phyloP scores from a whole-genome alignment of 768 basidiomycete genomes.

The Sistotremastrum niveocremeum region DNA sequence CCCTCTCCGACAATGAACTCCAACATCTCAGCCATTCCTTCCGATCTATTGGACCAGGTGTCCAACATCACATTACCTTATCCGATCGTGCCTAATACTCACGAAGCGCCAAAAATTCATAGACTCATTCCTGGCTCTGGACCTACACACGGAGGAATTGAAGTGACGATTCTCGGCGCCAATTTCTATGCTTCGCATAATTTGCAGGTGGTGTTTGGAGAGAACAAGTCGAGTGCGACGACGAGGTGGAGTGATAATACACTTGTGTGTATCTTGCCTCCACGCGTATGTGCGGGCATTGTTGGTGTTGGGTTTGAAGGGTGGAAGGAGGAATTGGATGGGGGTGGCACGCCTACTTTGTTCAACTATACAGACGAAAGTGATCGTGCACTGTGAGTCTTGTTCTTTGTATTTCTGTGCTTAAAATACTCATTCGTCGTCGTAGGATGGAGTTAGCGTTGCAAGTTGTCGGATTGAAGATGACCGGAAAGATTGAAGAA shows the following conservation, averaged over 20 bases:
- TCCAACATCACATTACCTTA: not conserved
- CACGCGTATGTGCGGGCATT: conserved; percentile 64
- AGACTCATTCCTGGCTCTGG: conserved; percentile 75
- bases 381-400: conserved; percentile 71
- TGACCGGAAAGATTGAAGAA: conserved; percentile 91
- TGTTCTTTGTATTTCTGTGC: conserved; percentile 2
- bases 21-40: conserved; percentile 1
- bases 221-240: conserved; percentile 65
- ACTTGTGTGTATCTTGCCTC: conserved; percentile 82
- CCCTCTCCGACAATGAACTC: not conserved
- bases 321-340: conserved; percentile 45
- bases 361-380: conserved; percentile 90
- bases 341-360: conserved; percentile 35
- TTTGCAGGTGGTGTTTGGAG: conserved; percentile 77
- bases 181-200: conserved; percentile 71
- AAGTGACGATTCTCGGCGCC: conserved; percentile 85
- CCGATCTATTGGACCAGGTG: conserved; percentile 1
- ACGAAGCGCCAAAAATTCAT: conserved; percentile 53
- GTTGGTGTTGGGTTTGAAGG: conserved; percentile 87
- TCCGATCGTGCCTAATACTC: conserved; percentile 3
- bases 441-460: conserved; percentile 87
- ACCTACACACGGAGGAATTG: conserved; percentile 85
- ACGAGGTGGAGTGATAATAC: conserved; percentile 90
- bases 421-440: conserved; percentile 6
- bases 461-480: conserved; percentile 90